Conservation (phyloP, 768 basidiomycete genomes). For the Suillus lakei region DNA sequence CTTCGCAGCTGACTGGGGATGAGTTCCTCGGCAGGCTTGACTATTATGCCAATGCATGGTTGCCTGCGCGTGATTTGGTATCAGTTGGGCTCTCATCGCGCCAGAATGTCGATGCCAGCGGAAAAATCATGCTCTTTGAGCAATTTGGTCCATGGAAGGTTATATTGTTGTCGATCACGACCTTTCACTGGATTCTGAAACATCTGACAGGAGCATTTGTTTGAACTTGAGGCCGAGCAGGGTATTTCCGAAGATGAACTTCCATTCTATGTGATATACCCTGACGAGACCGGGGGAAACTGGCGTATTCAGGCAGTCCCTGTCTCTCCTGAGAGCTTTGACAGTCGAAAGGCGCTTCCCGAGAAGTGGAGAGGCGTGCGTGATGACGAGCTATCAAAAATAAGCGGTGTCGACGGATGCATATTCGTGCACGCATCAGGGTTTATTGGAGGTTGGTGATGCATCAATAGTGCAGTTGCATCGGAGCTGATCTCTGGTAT, state of each 20-base stretch:
- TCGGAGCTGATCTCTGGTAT: conserved; percentile 1
- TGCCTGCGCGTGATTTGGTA: conserved; percentile 88
- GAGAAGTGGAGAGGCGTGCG: conserved; percentile 92
- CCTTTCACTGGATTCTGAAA: conserved; percentile 5
- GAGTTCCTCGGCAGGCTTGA: conserved; percentile 83
- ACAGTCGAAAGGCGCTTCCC: conserved; percentile 90
- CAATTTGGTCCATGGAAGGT: conserved; percentile 91
- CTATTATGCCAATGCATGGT: conserved; percentile 89
- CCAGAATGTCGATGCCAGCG: conserved; percentile 63
- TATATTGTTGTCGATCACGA: conserved; percentile 14
- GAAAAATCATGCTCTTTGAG: conserved; percentile 81
- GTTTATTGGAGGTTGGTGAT: conserved; percentile 85
- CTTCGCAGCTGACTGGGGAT: conserved; percentile 80
- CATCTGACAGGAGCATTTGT: conserved; percentile 79
- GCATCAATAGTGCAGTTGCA: conserved; percentile 10
- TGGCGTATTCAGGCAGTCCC: conserved; percentile 97
- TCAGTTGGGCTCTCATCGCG: conserved; percentile 61
- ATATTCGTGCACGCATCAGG: conserved; percentile 96
- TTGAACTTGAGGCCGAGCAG: conserved; percentile 76
- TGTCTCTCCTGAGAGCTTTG: conserved; percentile 79
- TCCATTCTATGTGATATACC: conserved; percentile 88
- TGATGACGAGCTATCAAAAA: conserved; percentile 77
- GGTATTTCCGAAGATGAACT: conserved; percentile 48
- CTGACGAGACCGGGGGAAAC: conserved; percentile 72
- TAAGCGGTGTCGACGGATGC: conserved; percentile 78